phyloP scores from a whole-genome alignment of 305 asterid species.

The Vinca major region DNA sequence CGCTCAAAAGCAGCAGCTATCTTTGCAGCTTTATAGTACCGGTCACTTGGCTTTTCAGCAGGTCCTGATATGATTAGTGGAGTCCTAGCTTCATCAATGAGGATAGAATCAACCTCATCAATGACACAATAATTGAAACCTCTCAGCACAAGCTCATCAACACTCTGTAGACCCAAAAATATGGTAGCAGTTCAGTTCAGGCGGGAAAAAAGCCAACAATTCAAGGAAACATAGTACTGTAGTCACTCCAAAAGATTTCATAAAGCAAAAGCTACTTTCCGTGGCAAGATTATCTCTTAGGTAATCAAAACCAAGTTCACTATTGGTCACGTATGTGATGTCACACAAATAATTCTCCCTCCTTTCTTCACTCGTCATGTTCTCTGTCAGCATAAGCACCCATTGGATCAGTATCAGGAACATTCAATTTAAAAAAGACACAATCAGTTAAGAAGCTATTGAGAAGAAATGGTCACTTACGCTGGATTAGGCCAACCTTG shows the following conservation, averaged over 20 bases:
- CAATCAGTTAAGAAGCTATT: background rate
- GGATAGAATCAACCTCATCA: constrained; percentile 97
- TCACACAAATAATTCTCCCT: constrained; percentile 84
- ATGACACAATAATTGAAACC: constrained; percentile 85
- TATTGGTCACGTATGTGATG: constrained; percentile 91
- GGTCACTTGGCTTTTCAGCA: constrained; percentile 94
- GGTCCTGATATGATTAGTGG: constrained; percentile 98
- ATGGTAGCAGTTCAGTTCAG: constrained; percentile 22
- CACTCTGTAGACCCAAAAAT: constrained; percentile 54
- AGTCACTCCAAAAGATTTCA: background rate
- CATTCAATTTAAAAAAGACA: constrained; percentile 13
- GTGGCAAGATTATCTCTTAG: constrained; percentile 97
- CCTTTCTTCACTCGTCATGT: constrained; percentile 93
- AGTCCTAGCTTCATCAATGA: constrained; percentile 97
- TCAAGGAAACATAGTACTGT: background rate
- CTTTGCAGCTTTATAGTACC: constrained; percentile 92
- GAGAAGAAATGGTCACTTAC: constrained; percentile 34
- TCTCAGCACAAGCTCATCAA: constrained; percentile 90
- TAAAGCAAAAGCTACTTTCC: constrained; percentile 58
- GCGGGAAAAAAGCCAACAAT: background rate
- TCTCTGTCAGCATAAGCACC: constrained; percentile 49
- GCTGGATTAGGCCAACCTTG: constrained; percentile 97
- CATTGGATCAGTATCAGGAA: constrained; percentile 24
- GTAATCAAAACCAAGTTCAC: constrained; percentile 95
- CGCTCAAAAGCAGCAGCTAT: constrained; percentile 82